Conservation (phyloP, 768 basidiomycete genomes). For the Chalciporus pseudorubinellus region DNA sequence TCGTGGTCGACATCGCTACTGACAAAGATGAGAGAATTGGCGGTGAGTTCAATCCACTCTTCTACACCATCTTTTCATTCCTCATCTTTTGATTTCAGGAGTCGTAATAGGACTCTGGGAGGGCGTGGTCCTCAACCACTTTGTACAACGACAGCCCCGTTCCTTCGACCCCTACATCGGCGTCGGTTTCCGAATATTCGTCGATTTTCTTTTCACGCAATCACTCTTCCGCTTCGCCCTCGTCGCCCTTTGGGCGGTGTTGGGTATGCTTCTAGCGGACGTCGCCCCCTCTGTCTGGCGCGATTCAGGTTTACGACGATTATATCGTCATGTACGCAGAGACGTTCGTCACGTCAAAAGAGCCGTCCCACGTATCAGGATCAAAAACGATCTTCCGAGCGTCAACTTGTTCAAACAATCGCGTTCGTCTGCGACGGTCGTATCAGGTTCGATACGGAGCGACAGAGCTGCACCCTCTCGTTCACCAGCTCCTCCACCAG, state of each 20-base stretch:
- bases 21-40: constrained; percentile 31
- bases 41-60: constrained; percentile 20
- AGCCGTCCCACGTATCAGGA: constrained; percentile 30
- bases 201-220: constrained; percentile 69
- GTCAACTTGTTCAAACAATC: constrained; percentile 24
- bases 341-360: constrained; percentile 32
- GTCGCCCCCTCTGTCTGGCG: constrained; percentile 46
- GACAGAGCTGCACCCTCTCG: constrained; percentile 30
- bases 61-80: neutral
- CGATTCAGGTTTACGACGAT: constrained; percentile 38
- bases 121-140: constrained; percentile 71
- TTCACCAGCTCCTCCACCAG: constrained; percentile 19
- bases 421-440: constrained; percentile 15
- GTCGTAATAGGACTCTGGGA: constrained; percentile 79
- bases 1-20: constrained; percentile 52
- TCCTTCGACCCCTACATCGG: constrained; percentile 72
- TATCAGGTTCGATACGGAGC: constrained; percentile 28
- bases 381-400: constrained; percentile 32
- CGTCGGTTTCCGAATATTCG: constrained; percentile 63
- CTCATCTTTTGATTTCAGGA: constrained; percentile 36
- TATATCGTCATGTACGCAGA: constrained; percentile 38
- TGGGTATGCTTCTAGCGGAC: constrained; percentile 54
- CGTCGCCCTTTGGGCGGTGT: constrained; percentile 50
- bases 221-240: constrained; percentile 44
- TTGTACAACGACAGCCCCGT: constrained; percentile 59